Evolutionary conservation across 805 yeast genomes (phyloP).

Genomic region (Metschnikowia lunata): DNA sequence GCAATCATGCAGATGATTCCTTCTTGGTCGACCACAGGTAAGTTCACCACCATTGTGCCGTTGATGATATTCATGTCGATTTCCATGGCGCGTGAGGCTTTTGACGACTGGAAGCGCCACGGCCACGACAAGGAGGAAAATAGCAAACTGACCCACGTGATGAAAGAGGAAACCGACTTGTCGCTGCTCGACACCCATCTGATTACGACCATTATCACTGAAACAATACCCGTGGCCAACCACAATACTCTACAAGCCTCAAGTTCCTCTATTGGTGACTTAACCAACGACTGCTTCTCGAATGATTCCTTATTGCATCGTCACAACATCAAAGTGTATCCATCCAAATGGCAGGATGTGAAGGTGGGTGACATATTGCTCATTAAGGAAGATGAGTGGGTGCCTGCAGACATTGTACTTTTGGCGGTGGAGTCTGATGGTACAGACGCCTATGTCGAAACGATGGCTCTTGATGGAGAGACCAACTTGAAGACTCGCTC

Average conservation of each 20-base stretch:
- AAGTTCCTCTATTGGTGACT: slow-evolving; percentile 3
- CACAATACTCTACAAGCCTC: background rate
- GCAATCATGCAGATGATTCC: slow-evolving; percentile 95
- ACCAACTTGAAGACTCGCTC: slow-evolving; percentile 77
- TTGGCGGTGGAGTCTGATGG: slow-evolving; percentile 61
- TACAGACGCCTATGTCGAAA: slow-evolving; percentile 73
- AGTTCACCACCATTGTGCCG: slow-evolving; percentile 90
- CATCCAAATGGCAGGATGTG: slow-evolving; percentile 64
- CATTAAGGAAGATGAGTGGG: slow-evolving; percentile 78
- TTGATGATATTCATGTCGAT: slow-evolving; percentile 79
- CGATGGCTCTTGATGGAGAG: slow-evolving; percentile 98
- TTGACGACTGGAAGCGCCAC: slow-evolving; percentile 87
- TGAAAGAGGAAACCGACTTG: slow-evolving; percentile 30
- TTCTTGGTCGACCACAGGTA: slow-evolving; percentile 95
- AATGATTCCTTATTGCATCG: slow-evolving; percentile 13
- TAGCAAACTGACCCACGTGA: slow-evolving; percentile 33
- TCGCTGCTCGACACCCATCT: slow-evolving; percentile 33
- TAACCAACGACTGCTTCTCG: slow-evolving; percentile 9
- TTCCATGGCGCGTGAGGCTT: slow-evolving; percentile 89
- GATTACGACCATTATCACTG: slow-evolving; percentile 36
- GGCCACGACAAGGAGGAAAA: slow-evolving; percentile 83
- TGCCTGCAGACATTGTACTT: slow-evolving; percentile 86
- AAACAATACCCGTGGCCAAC: slow-evolving; percentile 24
- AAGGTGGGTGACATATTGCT: slow-evolving; percentile 83
- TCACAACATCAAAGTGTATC: slow-evolving; percentile 31